These are phyloP conservation scores for Nitzschia inconspicua DNA, from an alignment of 108 stramenopile genomes.

Conservation along the genomic window DNA sequence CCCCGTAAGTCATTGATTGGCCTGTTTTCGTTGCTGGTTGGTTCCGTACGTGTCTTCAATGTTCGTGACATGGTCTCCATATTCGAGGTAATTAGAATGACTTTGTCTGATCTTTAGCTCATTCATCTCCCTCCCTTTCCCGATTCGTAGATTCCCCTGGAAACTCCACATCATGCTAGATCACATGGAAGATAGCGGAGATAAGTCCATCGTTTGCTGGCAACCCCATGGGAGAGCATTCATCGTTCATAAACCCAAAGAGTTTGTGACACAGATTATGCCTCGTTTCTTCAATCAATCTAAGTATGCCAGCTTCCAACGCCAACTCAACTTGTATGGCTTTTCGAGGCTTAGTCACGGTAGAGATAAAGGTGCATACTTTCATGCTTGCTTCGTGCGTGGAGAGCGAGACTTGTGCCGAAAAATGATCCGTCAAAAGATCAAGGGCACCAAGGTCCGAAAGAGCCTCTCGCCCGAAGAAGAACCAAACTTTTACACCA, in stretches of 20 bases:
- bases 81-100: not conserved
- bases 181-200: constrained; percentile 17
- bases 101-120: not conserved
- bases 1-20: constrained; percentile 10
- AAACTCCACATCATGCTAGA: constrained; percentile 45
- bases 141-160: constrained; percentile 26
- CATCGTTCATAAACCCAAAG: constrained; percentile 60
- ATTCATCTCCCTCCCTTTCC: not conserved
- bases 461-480: constrained; percentile 25
- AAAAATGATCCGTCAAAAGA: constrained; percentile 48
- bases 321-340: constrained; percentile 61
- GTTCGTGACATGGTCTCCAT: not conserved
- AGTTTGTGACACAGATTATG: constrained; percentile 73
- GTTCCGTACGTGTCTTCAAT: not conserved
- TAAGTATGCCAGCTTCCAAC: constrained; percentile 55
- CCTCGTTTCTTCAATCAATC: constrained; percentile 84
- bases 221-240: constrained; percentile 73
- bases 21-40: not conserved
- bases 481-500: constrained; percentile 61
- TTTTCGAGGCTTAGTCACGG: constrained; percentile 46
- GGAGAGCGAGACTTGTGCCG: constrained; percentile 29
- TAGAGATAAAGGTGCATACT: constrained; percentile 32
- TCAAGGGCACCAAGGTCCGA: constrained; percentile 74
- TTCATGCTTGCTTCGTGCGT: constrained; percentile 35
- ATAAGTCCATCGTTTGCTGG: constrained; percentile 63